These are phyloP conservation scores for Candida ponderosae DNA, from an alignment of 805 yeast species.

Conservation along the genomic window DNA sequence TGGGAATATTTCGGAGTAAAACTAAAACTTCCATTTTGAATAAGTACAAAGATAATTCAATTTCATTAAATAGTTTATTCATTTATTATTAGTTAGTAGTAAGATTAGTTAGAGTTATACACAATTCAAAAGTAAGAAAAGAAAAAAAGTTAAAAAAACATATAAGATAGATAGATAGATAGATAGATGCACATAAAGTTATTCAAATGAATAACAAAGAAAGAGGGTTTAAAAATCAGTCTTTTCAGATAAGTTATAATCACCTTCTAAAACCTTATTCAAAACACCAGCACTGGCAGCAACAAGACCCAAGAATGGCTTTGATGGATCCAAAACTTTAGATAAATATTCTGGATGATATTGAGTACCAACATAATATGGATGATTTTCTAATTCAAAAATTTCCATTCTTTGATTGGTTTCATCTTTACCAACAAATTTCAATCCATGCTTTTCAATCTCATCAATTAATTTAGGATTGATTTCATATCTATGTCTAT, in stretches of 20 bases:
- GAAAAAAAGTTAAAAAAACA: too few species aligned
- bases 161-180: too few species aligned
- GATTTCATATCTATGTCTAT: conserved; percentile 96
- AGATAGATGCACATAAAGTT: neutral
- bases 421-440: conserved; percentile 92
- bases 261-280: conserved; percentile 48
- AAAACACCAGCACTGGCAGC: conserved; percentile 89
- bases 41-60: too few species aligned
- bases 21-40: too few species aligned
- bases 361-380: conserved; percentile 91
- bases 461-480: conserved; percentile 72
- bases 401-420: conserved; percentile 89
- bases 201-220: neutral
- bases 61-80: too few species aligned
- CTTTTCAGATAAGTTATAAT: conserved; percentile 15
- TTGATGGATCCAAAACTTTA: conserved; percentile 92
- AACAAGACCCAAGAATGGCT: conserved; percentile 92
- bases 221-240: conserved; percentile 20
- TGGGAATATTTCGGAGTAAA: too few species aligned
- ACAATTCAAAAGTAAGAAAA: too few species aligned
- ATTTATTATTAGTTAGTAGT: too few species aligned
- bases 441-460: conserved; percentile 73
- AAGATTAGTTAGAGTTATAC: too few species aligned
- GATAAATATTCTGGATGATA: conserved; percentile 98
- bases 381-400: conserved; percentile 78